Conservation (phyloP, 129 eudicot species). For the Chrysanthemum lavandulifolium region DNA sequence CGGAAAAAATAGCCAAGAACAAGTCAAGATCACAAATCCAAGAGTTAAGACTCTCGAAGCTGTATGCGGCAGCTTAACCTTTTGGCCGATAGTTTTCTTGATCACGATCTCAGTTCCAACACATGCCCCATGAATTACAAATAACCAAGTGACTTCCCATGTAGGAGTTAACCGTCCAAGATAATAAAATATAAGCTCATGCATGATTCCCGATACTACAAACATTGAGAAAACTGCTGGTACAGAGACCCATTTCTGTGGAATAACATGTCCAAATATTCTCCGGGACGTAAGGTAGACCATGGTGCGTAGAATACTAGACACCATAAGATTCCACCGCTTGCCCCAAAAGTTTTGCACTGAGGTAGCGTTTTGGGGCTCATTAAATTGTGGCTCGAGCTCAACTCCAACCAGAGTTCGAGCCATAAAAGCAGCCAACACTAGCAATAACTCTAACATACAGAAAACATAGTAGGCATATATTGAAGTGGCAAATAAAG, state of each 20-base stretch:
- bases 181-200: constrained; percentile 45
- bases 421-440: constrained; percentile 19
- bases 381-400: constrained; percentile 52
- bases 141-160: constrained; percentile 41
- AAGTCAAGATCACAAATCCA: constrained; percentile 29
- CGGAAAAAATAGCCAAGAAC: constrained; percentile 54
- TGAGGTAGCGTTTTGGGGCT: constrained; percentile 54
- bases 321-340: constrained; percentile 61
- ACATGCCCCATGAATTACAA: constrained; percentile 52
- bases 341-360: constrained; percentile 68
- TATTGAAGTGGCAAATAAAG: constrained; percentile 11
- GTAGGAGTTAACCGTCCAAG: constrained; percentile 39
- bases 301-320: constrained; percentile 36
- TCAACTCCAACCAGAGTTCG: constrained; percentile 27
- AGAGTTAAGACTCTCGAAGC: constrained; percentile 33
- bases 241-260: constrained; percentile 15
- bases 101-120: constrained; percentile 42
- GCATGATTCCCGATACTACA: constrained; percentile 50
- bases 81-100: constrained; percentile 25
- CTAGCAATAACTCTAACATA: constrained; percentile 34
- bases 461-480: constrained; percentile 31
- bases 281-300: constrained; percentile 36
- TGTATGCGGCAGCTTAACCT: constrained; percentile 21
- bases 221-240: constrained; percentile 28
- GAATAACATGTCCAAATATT: constrained; percentile 6